These are phyloP conservation scores for Neurospora cerealis DNA, from an alignment of 495 filamentous ascomycete genomes.

Conservation along the genomic window DNA sequence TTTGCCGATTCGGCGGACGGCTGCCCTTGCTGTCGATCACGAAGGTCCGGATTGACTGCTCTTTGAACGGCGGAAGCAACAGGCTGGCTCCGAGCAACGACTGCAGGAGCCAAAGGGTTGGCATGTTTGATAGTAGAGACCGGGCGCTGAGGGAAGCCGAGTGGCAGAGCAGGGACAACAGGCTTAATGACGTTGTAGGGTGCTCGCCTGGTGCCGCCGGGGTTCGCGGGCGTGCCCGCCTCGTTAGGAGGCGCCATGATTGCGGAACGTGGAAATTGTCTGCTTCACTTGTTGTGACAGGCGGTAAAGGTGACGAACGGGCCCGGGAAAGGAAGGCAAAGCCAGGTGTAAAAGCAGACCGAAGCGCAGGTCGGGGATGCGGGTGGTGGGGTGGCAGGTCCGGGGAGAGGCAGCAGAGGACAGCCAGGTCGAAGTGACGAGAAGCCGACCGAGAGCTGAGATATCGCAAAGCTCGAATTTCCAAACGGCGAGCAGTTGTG, in stretches of 20 bases:
- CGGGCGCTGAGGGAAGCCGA: constrained; percentile 21
- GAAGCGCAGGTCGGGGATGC: background rate
- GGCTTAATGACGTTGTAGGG: constrained; percentile 5
- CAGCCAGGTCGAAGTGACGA: background rate
- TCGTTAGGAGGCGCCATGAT: constrained; percentile 21
- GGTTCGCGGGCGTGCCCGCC: constrained; percentile 14
- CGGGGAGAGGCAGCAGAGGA: background rate
- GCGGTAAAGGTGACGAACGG: background rate
- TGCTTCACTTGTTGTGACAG: background rate
- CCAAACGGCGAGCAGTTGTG: background rate
- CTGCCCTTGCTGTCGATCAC: background rate
- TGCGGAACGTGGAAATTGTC: background rate
- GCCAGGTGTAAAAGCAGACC: background rate
- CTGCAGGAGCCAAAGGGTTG: background rate
- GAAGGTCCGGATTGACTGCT: background rate
- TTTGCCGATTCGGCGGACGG: background rate
- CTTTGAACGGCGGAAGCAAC: background rate
- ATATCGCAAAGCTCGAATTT: background rate
- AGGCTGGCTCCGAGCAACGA: background rate
- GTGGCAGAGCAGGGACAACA: constrained; percentile 20
- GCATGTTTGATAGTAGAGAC: constrained; percentile 2
- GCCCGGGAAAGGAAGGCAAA: background rate
- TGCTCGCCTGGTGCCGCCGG: constrained; percentile 5
- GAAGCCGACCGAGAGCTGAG: background rate
- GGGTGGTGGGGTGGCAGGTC: background rate